phyloP scores from a whole-genome alignment of 2,329 filamentous ascomycete genomes.

The Sarocladium strictum region DNA sequence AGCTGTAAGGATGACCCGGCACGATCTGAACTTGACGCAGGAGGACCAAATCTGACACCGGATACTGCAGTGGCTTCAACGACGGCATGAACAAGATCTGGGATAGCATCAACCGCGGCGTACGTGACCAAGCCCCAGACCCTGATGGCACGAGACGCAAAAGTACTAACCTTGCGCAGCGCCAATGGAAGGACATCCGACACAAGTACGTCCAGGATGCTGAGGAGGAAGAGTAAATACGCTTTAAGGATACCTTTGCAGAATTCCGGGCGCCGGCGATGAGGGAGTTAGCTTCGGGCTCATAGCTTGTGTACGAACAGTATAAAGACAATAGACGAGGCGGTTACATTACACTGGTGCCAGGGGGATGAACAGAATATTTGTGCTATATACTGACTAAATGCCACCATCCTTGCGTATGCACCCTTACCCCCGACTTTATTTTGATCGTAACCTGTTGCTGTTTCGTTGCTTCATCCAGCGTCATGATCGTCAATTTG shows the following conservation, averaged over 20 bases:
- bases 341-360: not conserved
- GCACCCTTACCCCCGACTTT: too few relatives aligned
- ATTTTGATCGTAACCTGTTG: too few relatives aligned
- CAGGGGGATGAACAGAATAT: too few relatives aligned
- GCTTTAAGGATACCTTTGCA: too few relatives aligned
- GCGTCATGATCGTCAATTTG: not conserved
- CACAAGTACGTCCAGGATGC: conserved; percentile 71
- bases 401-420: too few relatives aligned
- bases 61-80: conserved; percentile 67
- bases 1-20: conserved; percentile 65
- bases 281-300: not conserved
- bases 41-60: conserved; percentile 24
- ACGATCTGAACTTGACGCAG: not conserved
- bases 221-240: conserved; percentile 56
- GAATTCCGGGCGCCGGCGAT: not conserved
- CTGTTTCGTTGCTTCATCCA: not conserved
- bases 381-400: too few relatives aligned
- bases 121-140: conserved; percentile 46
- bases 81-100: conserved; percentile 76
- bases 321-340: conserved; percentile 10
- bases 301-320: conserved; percentile 9
- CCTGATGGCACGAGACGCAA: not conserved
- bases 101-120: conserved; percentile 86
- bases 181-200: conserved; percentile 99
- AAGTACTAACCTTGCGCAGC: conserved; percentile 46